A percentile compares a stretch with the other conserved stretches of the same genome.
These are phyloP conservation scores for Aphanomyces euteiches DNA, from an alignment of 352 stramenopile species.

Conservation along the genomic window DNA sequence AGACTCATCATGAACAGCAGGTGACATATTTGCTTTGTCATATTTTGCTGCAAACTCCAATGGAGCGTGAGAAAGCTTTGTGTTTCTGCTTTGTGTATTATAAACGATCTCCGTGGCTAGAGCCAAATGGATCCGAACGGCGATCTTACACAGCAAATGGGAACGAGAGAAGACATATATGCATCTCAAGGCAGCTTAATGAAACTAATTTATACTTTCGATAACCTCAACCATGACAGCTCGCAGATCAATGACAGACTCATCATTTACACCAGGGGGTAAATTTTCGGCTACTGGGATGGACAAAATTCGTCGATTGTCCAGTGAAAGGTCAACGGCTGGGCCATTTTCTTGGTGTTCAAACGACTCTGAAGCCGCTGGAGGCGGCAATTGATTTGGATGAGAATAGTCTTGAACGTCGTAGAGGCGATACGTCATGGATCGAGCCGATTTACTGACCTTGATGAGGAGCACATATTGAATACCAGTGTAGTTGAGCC, in stretches of 20 bases:
- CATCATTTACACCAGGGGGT: conserved; percentile 8
- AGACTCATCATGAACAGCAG: conserved; percentile 5
- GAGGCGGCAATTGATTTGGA: neutral
- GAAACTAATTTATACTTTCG: neutral
- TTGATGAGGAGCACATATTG: conserved; percentile 24
- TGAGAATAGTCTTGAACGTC: conserved; percentile 4
- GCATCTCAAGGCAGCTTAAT: conserved; percentile 11
- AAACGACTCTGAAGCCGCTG: neutral
- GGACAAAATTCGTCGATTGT: conserved; percentile 21
- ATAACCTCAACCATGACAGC: neutral
- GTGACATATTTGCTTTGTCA: conserved; percentile 18
- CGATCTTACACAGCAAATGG: no score
- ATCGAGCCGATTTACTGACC: neutral
- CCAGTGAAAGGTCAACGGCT: neutral
- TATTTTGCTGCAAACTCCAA: no score
- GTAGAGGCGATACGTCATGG: conserved; percentile 5
- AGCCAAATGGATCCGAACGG: no score
- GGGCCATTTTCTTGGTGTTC: neutral
- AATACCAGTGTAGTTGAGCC: neutral
- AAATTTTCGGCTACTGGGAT: neutral
- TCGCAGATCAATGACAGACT: conserved; percentile 4
- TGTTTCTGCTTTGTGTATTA: no score
- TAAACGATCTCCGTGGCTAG: no score
- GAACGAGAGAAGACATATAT: no score
- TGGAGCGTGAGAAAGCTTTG: no score